Evolutionary conservation across 345 rosid genomes (phyloP).

Genomic region (Rhodamnia rubescens): DNA sequence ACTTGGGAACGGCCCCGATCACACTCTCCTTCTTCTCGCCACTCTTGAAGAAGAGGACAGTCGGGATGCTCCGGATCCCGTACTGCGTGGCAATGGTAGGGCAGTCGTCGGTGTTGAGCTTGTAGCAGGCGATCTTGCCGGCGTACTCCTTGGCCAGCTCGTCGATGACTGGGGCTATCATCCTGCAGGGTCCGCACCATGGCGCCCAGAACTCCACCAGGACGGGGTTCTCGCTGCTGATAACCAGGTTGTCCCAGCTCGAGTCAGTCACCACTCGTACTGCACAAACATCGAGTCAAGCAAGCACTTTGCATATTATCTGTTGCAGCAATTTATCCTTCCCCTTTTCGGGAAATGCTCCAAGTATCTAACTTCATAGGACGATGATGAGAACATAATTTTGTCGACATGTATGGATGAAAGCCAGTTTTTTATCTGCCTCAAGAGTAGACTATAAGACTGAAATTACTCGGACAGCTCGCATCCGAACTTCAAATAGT

Average conservation of each 20-base stretch:
- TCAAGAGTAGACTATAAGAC: background rate
- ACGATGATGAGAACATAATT: background rate
- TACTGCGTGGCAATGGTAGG: constrained; percentile 48
- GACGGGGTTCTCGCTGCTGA: constrained; percentile 29
- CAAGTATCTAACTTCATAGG: background rate
- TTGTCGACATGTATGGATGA: background rate
- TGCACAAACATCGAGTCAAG: constrained; percentile 8
- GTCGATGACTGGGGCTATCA: constrained; percentile 52
- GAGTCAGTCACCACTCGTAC: constrained; percentile 47
- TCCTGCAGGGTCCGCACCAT: constrained; percentile 77
- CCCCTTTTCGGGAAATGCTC: background rate
- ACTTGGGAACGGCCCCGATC: constrained; percentile 67
- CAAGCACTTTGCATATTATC: background rate
- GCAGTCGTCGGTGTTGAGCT: constrained; percentile 62
- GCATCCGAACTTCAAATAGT: background rate
- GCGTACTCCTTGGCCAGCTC: constrained; percentile 61
- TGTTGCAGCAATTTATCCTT: background rate
- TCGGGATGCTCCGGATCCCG: constrained; percentile 71
- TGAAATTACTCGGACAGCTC: background rate
- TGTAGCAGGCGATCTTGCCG: constrained; percentile 48
- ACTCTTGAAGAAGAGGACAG: constrained; percentile 50
- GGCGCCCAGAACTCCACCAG: constrained; percentile 83
- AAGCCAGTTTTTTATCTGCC: background rate
- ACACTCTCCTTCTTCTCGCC: constrained; percentile 75
- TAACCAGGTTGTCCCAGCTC: constrained; percentile 35